Evolutionary conservation across 2,329 filamentous ascomycete genomes (phyloP).

Genomic region (Leptographium lundbergii): DNA sequence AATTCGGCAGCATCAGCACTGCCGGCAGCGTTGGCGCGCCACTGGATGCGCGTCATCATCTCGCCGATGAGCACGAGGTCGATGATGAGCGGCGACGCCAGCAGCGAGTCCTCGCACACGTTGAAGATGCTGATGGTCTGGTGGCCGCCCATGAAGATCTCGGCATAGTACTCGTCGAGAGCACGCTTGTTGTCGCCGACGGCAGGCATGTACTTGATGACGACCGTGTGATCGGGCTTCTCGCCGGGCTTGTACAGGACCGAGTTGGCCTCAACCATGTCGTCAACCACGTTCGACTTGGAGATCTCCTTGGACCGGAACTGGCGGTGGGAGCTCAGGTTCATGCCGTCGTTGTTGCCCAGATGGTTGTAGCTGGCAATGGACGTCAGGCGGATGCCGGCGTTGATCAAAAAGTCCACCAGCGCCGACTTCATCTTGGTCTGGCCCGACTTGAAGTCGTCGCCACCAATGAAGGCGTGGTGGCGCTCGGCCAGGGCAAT

Average conservation of each 20-base stretch:
- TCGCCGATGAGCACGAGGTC: conserved; percentile 87
- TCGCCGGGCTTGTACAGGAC: conserved; percentile 85
- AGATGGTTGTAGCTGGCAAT: conserved; percentile 99
- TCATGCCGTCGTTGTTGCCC: conserved; percentile 98
- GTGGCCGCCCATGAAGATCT: conserved; percentile 98
- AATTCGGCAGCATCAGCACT: conserved; percentile 46
- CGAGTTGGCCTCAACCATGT: conserved; percentile 95
- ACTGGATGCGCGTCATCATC: conserved; percentile 97
- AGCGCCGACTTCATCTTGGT: conserved; percentile 99
- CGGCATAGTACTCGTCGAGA: conserved; percentile 96
- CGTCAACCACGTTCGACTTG: conserved; percentile 98
- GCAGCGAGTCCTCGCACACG: conserved; percentile 94
- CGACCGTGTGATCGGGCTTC: conserved; percentile 94
- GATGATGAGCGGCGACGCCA: conserved; percentile 94
- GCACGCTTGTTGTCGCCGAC: conserved; percentile 99
- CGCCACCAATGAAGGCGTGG: conserved; percentile 83
- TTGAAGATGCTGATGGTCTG: conserved; percentile 98
- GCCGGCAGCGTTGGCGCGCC: conserved; percentile 52
- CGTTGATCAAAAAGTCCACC: conserved; percentile 96
- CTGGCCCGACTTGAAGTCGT: conserved; percentile 99
- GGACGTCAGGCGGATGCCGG: conserved; percentile 95
- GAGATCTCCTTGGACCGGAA: conserved; percentile 99
- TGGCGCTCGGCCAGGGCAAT: conserved; percentile 81
- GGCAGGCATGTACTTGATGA: conserved; percentile 99
- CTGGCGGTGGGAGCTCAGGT: conserved; percentile 91